Conservation (phyloP, 768 basidiomycete genomes). For the Lactarius deliciosus region DNA sequence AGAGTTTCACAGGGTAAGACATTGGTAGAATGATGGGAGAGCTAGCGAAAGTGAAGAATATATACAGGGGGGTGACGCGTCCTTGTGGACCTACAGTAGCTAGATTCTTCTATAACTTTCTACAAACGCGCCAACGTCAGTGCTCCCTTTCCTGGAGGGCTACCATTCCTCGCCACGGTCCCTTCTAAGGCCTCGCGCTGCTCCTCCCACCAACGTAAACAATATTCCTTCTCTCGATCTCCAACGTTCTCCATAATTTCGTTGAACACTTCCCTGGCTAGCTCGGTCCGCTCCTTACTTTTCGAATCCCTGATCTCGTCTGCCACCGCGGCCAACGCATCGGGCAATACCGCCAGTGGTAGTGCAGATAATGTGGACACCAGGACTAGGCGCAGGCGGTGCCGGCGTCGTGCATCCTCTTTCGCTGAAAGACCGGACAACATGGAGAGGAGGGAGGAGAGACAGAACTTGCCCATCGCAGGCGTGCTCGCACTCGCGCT, state of each 20-base stretch:
- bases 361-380: conserved; percentile 66
- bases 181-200: conserved; percentile 11
- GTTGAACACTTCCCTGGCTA: conserved; percentile 57
- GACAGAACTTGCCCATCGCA: conserved; percentile 67
- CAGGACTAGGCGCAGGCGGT: conserved; percentile 63
- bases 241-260: conserved; percentile 66
- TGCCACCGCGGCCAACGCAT: conserved; percentile 51
- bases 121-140: conserved; percentile 13
- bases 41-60: background rate
- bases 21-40: conserved; percentile 6
- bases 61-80: conserved; percentile 22
- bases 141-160: background rate
- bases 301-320: conserved; percentile 35
- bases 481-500: conserved; percentile 46
- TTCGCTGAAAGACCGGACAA: conserved; percentile 27
- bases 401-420: conserved; percentile 35
- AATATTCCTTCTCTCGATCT: conserved; percentile 66
- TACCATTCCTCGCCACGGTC: background rate
- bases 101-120: background rate
- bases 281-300: conserved; percentile 40
- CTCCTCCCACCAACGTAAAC: conserved; percentile 73
- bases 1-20: conserved; percentile 60
- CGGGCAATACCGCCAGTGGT: conserved; percentile 54
- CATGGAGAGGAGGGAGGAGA: conserved; percentile 35
- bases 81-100: conserved; percentile 6